Base-by-base conservation (phyloP, 2,329 filamentous ascomycete species). In the Neofusicoccum umdonicola region DNA sequence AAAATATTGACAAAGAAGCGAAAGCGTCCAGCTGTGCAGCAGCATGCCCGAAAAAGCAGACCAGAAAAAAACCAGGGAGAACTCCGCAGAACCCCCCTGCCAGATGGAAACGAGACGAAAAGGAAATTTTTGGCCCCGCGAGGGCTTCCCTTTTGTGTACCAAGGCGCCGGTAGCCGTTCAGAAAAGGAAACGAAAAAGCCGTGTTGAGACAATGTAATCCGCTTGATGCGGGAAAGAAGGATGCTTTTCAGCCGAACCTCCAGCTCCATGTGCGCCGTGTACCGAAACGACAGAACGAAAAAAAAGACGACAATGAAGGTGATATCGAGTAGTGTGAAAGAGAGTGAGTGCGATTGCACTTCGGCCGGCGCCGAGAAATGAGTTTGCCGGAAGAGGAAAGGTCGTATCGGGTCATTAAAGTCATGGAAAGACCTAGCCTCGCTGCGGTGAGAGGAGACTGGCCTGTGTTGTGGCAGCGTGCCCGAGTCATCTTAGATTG, bases 381-480 rank as follows among this genome's bases (percentile, higher is more conserved):
- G 52, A 44, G 19, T n/a, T 39, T 47, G n/a, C 42, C 42, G 42
- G 56, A 22, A 45, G 47, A 47, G 41, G 19, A 64, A 64, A 56
- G 37, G n/a, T 64, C 52, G 52, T 63, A 19, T 63, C 62, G 52
- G 42, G 58, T 64, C 62, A 42, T 63, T 50, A 58, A 22, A 51
- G 45, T 64, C 62, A 22, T 64, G 41, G 58, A 50, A 64, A 19
- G 62, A 31, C 27, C 27, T 42, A 57, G 50, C 42, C 44, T 41
- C 31, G 45, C 34, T 13, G 19, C 15, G 35, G 22, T 42, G 19
- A 45, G 41, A n/a, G 7, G 47, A 58, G 52, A 27, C 31, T 17
- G 9, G 51, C 9, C 35, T 48, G 48, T 15, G 48, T 31, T 27
- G 27, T 12, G 41, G 31, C 41, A 17, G n/a, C n/a, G 54, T 22